Base-by-base conservation (phyloP, 768 basidiomycete genomes). In the Dendrothele bispora region DNA sequence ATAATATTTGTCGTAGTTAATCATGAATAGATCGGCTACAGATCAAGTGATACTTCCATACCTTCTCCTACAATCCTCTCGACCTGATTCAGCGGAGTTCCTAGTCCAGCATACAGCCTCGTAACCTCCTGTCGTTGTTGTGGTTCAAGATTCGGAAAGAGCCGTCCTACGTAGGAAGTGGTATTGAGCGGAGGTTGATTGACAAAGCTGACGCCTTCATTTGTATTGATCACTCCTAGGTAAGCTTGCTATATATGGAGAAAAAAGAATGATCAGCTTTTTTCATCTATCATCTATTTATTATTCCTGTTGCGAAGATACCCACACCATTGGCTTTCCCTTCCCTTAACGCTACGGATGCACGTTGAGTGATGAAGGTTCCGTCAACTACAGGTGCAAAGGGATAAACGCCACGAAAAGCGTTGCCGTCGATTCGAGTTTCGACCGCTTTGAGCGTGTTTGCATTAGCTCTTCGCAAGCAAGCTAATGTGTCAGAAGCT, bases 331-430 rank as follows among this genome's bases (percentile, higher is more conserved):
- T 79, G 38, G 73, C 43, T 49, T 62, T 65, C 12, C 71, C 64
- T 30, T 63, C 59, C 7, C 55, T 52, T 17, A 80, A 46, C 4
- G 71, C 61, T 41, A 65, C 47, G 0, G 64, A 72, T 6, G 77
- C 74, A 15, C 73, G 60, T 36, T 73, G 69, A 1, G 65, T 59
- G 28, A 79, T 75, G 49, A 77, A 73, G 1, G 56, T 63, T 2
- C 73, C 77, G 53, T 79, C 78, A 2, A 80, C 66, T 17, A 80
- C 75, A 0, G 77, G 77, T 10, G 66, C 62, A 30, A 73, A 74
- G 6, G 58, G 51, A 27, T 60, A 72, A 2, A 68, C 70, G 1
- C 71, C 73, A 43, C 52, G 73, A 56, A 77, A 72, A 5, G 53
- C 68, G 22, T 57, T 58, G 0, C 2, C 12, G 4, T 59, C 59